Conservation (phyloP, 2,329 filamentous ascomycete genomes). For the Phoma sp. region DNA sequence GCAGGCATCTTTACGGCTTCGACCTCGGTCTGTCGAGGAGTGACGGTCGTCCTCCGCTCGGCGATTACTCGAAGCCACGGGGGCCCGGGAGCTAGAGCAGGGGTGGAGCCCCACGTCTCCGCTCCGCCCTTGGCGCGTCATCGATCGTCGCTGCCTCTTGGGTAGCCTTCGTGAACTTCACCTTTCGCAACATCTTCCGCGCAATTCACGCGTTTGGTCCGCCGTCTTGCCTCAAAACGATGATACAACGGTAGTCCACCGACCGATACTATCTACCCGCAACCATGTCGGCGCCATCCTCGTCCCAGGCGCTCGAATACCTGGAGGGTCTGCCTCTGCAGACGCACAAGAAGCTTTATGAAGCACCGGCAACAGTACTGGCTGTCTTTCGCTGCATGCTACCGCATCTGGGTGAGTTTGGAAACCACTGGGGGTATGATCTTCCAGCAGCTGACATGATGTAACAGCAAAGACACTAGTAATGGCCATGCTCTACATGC, state of each 20-base stretch:
- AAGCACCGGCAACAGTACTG: conserved; percentile 92
- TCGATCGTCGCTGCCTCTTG: conserved; percentile 8
- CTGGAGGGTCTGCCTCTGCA: conserved; percentile 89
- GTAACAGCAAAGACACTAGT: conserved; percentile 86
- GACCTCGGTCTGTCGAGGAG: conserved; percentile 18
- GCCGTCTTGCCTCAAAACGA: conserved; percentile 24
- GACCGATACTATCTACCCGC: conserved; percentile 38
- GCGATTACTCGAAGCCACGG: conserved; percentile 18
- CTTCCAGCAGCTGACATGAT: conserved; percentile 4
- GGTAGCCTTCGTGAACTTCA: conserved; percentile 11
- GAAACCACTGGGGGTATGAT: neutral
- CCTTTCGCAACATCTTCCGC: conserved; percentile 19
- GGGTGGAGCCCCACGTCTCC: conserved; percentile 30
- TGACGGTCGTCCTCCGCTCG: conserved; percentile 33
- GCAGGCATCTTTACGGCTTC: conserved; percentile 47
- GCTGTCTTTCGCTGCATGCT: conserved; percentile 98
- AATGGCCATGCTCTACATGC: conserved; percentile 93
- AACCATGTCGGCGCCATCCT: conserved; percentile 61
- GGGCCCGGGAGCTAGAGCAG: conserved; percentile 23
- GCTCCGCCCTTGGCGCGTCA: conserved; percentile 34
- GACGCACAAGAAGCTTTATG: conserved; percentile 90
- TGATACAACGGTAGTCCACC: conserved; percentile 42
- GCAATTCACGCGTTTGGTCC: conserved; percentile 23
- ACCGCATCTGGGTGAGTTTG: conserved; percentile 75
- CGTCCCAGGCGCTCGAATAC: conserved; percentile 78